Evolutionary conservation across 2,329 filamentous ascomycete genomes (phyloP), one percentile per base, ranked within the genome.

Genomic region (Dissoconium aciculare): DNA sequence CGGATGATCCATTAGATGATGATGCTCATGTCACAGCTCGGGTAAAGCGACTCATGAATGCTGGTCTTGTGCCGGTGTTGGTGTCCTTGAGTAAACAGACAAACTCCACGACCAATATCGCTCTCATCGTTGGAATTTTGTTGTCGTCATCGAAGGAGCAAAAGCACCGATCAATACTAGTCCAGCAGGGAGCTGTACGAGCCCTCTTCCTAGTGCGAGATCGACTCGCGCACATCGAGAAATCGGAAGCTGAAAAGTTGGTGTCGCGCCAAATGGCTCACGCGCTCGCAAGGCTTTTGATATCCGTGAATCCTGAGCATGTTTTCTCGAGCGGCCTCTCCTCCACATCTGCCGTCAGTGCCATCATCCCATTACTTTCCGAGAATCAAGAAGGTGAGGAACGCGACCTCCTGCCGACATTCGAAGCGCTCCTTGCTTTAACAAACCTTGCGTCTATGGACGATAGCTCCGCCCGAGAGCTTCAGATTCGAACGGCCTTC

Each of bases 151-250:
- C 83, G 11, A 74, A 76, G 45, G 75, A 74, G n/a, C 64, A 74
- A 23, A 72, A 72, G 33, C 66, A 83, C 34, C 74, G 89, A 8
- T 80, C 83, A 1, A 67, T 71, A 28, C 73, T 98, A 40, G 81
- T 84, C 3, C 89, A 95, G 50, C 85, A 95, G 63, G 89, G 89
- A n/a, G 83, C 81, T 2, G 71, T 94, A 11, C 89, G 79, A 45
- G 68, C 94, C 1, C 66, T 95, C 13, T 67, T 95, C 15, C 69
- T 76, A 10, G 69, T 76, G 32, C 74, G 74, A 66, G 63, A 67
- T 9, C 61, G 63, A n/a, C 63, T 82, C 3, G 63, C 69, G 2
- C 62, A 69, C 16, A 58, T 63, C 2, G 53, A 52, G 17, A 55
- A 54, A 28, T 57, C 41, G 8, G 45, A 38, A 11, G 32, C 40